These are phyloP conservation scores for Yamadazyma takamatsuzukensis DNA, from an alignment of 805 yeast genomes.

Conservation along the genomic window DNA sequence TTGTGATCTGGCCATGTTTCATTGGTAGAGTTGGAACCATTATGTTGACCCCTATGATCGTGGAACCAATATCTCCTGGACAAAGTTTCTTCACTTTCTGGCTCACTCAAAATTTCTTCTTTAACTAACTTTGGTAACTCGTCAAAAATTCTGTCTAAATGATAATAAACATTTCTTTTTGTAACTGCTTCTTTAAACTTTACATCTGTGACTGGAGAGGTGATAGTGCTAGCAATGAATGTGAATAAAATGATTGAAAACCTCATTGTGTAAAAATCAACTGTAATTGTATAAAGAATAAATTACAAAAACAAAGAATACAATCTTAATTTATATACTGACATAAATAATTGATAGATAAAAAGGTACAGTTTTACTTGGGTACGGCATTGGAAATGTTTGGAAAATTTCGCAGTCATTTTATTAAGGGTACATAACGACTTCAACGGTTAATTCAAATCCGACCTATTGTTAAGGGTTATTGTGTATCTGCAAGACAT, in stretches of 20 bases:
- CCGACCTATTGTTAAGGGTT: too few species aligned
- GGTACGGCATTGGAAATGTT: too few species aligned
- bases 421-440: too few species aligned
- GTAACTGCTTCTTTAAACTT: conserved; percentile 6
- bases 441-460: too few species aligned
- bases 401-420: too few species aligned
- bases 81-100: not conserved
- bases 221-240: not conserved
- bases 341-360: too few species aligned
- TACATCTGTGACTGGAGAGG: conserved; percentile 1
- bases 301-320: too few species aligned
- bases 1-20: conserved; percentile 1
- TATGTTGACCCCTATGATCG: not conserved
- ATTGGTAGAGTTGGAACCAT: conserved; percentile 1
- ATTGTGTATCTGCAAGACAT: too few species aligned
- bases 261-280: too few species aligned
- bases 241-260: conserved; percentile 2
- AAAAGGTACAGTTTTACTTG: too few species aligned
- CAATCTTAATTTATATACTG: too few species aligned
- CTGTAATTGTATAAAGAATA: too few species aligned
- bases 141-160: conserved; percentile 2
- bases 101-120: not conserved
- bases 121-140: conserved; percentile 4
- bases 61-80: not conserved
- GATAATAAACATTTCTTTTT: conserved; percentile 5